Evolutionary conservation across 208 protist genomes (phyloP).

Genomic region (Leishmania tropica): DNA sequence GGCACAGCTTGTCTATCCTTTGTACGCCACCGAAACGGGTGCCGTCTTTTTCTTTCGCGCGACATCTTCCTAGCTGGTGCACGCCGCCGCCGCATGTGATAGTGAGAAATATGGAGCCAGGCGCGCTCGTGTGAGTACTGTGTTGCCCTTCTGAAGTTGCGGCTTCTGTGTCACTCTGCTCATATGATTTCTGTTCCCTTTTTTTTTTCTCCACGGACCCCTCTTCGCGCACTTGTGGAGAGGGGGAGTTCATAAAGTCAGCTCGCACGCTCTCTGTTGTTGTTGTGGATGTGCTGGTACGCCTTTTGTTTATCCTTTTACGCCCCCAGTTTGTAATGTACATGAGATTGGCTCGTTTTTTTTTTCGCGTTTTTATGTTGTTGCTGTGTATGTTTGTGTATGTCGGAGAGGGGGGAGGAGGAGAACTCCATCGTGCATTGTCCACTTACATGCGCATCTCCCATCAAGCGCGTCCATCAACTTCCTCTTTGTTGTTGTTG

Average conservation of each 20-base stretch:
- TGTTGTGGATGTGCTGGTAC: background rate
- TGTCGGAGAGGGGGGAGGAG: background rate
- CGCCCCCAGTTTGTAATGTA: background rate
- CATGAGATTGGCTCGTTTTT: background rate
- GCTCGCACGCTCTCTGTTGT: background rate
- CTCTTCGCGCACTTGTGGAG: background rate
- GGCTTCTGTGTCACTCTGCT: background rate
- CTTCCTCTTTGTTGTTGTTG: too few relatives aligned
- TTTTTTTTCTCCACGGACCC: background rate
- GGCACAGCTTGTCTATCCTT: background rate
- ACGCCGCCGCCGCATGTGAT: background rate
- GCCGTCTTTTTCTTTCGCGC: background rate
- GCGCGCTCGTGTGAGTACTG: background rate
- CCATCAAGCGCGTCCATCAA: too few relatives aligned
- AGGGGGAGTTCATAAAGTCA: background rate
- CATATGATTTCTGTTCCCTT: background rate
- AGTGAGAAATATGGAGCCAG: background rate
- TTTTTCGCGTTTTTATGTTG: too few relatives aligned
- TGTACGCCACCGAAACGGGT: background rate
- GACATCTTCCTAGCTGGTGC: background rate
- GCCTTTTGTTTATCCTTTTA: background rate
- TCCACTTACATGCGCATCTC: too few relatives aligned
- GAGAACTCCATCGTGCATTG: too few relatives aligned
- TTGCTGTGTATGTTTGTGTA: background rate
- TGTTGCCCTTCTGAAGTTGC: background rate